Conservation (phyloP, 2,329 filamentous ascomycete genomes). For the Mycosphaerella sp. region DNA sequence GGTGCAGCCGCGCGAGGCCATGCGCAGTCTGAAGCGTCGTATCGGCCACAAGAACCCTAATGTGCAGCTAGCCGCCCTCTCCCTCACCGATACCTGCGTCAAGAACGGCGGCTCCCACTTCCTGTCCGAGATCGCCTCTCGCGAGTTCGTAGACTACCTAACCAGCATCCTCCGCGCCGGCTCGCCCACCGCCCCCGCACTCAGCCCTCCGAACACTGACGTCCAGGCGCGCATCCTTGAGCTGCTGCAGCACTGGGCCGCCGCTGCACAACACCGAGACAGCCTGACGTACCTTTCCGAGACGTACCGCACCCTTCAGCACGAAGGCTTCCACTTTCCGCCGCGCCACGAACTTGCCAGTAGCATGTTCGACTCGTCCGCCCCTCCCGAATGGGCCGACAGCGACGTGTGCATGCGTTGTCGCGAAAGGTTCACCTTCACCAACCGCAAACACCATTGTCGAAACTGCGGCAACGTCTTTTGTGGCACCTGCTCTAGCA, state of each 20-base stretch:
- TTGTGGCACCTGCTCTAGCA: slow-evolving; percentile 88
- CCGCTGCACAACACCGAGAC: slow-evolving; percentile 75
- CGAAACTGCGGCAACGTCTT: slow-evolving; percentile 98
- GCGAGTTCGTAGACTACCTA: slow-evolving; percentile 97
- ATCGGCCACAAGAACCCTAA: slow-evolving; percentile 98
- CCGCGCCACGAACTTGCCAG: slow-evolving; percentile 81
- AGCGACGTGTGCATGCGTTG: slow-evolving; percentile 99
- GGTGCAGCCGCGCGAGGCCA: slow-evolving; percentile 94
- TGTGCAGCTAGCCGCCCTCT: slow-evolving; percentile 87
- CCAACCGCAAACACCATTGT: slow-evolving; percentile 97
- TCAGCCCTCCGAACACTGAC: slow-evolving; percentile 69
- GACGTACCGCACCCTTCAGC: slow-evolving; percentile 74
- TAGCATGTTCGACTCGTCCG: slow-evolving; percentile 96
- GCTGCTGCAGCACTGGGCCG: slow-evolving; percentile 88
- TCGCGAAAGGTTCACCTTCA: slow-evolving; percentile 90
- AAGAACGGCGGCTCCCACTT: slow-evolving; percentile 98
- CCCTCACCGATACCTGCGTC: slow-evolving; percentile 94
- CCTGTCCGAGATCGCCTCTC: slow-evolving; percentile 86
- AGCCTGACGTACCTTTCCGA: slow-evolving; percentile 83
- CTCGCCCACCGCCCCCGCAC: slow-evolving; percentile 59
- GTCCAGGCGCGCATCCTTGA: slow-evolving; percentile 89
- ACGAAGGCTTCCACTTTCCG: slow-evolving; percentile 83
- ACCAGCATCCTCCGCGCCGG: slow-evolving; percentile 75
- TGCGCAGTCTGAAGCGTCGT: slow-evolving; percentile 89
- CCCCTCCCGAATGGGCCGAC: slow-evolving; percentile 96